phyloP scores from a whole-genome alignment of 192 early-diverging fungal genomes.

The Coemansia sp. region DNA sequence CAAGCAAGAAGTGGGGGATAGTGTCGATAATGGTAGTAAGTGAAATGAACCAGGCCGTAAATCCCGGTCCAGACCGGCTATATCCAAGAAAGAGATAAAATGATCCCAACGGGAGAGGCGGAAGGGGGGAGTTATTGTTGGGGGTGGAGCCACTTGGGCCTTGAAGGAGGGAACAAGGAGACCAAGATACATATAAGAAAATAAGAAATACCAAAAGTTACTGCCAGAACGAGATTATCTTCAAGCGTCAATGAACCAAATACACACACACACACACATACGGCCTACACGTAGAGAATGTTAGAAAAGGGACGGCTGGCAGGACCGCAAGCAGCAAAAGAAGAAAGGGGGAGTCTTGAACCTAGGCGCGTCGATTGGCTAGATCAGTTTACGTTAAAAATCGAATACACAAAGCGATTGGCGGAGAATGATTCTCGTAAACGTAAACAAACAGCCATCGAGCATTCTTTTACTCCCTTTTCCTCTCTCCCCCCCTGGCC shows the following conservation, averaged over 20 bases:
- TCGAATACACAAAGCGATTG: not conserved
- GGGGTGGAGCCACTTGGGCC: no score
- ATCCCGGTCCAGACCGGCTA: conserved; percentile 6
- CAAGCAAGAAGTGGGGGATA: not conserved
- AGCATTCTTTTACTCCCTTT: conserved; percentile 1
- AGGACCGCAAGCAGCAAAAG: not conserved
- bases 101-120: not conserved
- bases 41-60: not conserved
- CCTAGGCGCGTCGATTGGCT: not conserved
- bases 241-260: no score
- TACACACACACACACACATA: no score
- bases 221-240: no score
- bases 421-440: not conserved
- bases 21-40: not conserved
- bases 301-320: not conserved
- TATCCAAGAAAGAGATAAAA: not conserved
- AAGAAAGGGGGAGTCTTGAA: conserved; percentile 2
- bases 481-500: not conserved
- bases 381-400: conserved; percentile 3
- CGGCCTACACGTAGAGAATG: no score
- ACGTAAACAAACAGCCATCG: conserved; percentile 10
- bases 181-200: not conserved
- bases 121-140: no score
- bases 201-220: not conserved
- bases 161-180: no score